Evolutionary conservation across 2,329 filamentous ascomycete genomes (phyloP).

Genomic region (Corniculantispora saksenae): DNA sequence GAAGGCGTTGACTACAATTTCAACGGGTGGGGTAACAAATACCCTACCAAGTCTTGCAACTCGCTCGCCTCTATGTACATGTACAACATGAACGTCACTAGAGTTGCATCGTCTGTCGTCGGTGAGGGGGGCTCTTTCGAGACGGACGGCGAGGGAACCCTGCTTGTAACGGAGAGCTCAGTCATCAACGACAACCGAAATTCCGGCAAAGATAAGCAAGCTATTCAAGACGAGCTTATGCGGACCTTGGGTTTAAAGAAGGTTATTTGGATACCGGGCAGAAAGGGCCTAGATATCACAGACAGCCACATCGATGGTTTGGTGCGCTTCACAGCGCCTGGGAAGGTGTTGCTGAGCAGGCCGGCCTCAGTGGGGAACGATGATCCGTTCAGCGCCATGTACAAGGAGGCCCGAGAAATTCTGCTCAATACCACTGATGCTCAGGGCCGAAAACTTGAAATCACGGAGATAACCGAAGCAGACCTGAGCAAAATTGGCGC

Average conservation of each 20-base stretch:
- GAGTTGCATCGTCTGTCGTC: slow-evolving; percentile 15
- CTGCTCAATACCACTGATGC: slow-evolving; percentile 25
- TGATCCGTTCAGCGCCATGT: slow-evolving; percentile 21
- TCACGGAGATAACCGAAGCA: slow-evolving; percentile 29
- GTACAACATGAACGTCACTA: not conserved
- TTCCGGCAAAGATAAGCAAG: slow-evolving; percentile 21
- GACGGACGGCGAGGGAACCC: slow-evolving; percentile 24
- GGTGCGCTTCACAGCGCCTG: slow-evolving; percentile 28
- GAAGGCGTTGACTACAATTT: slow-evolving; percentile 30
- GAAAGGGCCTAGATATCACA: slow-evolving; percentile 26
- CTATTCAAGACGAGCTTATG: slow-evolving; percentile 28
- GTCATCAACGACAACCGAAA: slow-evolving; percentile 33
- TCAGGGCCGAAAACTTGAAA: slow-evolving; percentile 24
- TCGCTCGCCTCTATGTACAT: slow-evolving; percentile 22
- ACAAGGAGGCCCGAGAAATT: slow-evolving; percentile 26
- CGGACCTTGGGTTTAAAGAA: slow-evolving; percentile 27
- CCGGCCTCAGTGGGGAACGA: slow-evolving; percentile 19
- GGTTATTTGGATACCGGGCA: slow-evolving; percentile 31
- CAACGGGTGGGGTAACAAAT: slow-evolving; percentile 32
- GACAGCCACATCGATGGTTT: slow-evolving; percentile 33
- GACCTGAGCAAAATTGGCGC: slow-evolving; percentile 20
- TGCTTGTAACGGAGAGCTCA: slow-evolving; percentile 30
- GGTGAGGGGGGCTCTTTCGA: slow-evolving; percentile 29
- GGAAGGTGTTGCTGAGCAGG: slow-evolving; percentile 26
- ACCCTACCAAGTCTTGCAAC: slow-evolving; percentile 18